A percentile compares a stretch with the other conserved stretches of the same genome.
Evolutionary conservation across 1,139 yeast genomes (phyloP).

Genomic region (Blastobotrys persicus): DNA sequence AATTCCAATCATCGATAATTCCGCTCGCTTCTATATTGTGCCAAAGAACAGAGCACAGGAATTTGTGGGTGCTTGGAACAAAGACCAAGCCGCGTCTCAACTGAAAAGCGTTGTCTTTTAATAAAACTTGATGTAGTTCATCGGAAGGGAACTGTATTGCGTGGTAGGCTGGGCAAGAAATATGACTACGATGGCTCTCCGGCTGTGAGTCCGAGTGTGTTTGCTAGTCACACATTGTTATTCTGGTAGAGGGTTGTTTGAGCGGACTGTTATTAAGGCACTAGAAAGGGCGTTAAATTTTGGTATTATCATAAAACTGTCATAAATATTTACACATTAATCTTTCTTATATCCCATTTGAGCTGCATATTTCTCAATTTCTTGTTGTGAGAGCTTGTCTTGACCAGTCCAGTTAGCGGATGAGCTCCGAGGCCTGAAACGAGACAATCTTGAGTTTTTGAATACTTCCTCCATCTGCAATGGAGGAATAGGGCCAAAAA

Average conservation of each 20-base stretch:
- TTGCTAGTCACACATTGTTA: too few species aligned
- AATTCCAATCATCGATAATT: conserved; percentile 75
- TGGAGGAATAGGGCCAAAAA: conserved; percentile 77
- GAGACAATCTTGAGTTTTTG: conserved; percentile 45
- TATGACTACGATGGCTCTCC: too few species aligned
- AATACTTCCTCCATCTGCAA: conserved; percentile 69
- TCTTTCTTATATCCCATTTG: conserved; percentile 50
- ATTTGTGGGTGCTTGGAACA: conserved; percentile 70
- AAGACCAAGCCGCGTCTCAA: conserved; percentile 41
- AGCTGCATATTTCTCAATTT: conserved; percentile 50
- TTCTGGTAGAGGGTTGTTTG: too few species aligned
- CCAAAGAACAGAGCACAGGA: conserved; percentile 64
- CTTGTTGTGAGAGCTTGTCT: conserved; percentile 47
- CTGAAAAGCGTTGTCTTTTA: background rate
- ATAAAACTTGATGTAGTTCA: too few species aligned
- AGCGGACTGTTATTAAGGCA: too few species aligned
- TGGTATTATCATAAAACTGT: background rate
- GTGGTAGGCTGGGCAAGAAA: too few species aligned
- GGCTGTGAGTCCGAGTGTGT: too few species aligned
- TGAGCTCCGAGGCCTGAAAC: conserved; percentile 57
- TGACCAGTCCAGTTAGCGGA: conserved; percentile 53
- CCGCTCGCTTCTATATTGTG: conserved; percentile 71
- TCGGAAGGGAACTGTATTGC: too few species aligned
- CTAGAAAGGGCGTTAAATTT: too few species aligned
- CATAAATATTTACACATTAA: background rate